These are phyloP conservation scores for Blastocystis sp. DNA, from an alignment of 352 stramenopile genomes.

Conservation along the genomic window DNA sequence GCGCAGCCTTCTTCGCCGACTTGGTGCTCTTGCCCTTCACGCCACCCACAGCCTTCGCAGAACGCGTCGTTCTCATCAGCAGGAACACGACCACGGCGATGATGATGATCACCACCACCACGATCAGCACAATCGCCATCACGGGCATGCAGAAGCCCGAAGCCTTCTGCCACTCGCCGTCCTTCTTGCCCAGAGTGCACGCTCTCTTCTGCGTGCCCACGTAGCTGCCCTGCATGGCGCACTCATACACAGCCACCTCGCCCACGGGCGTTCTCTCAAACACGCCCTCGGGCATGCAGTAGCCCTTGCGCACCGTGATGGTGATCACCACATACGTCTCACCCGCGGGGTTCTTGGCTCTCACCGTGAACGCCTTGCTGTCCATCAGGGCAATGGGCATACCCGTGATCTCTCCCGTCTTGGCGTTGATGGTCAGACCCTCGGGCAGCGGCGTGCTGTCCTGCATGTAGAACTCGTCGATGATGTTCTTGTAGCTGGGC, in stretches of 20 bases:
- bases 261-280: background rate
- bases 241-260: background rate
- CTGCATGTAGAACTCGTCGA: constrained; percentile 18
- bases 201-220: background rate
- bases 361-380: background rate
- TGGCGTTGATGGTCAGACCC: background rate
- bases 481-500: constrained; percentile 7
- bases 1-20: background rate
- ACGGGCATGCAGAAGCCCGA: constrained; percentile 15
- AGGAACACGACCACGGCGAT: background rate
- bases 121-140: background rate
- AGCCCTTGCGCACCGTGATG: background rate
- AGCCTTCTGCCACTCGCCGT: constrained; percentile 21
- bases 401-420: constrained; percentile 6
- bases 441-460: background rate
- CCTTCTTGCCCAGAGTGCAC: constrained; percentile 20
- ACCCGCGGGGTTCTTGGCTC: background rate
- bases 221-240: constrained; percentile 1
- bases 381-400: background rate
- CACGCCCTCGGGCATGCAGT: background rate
- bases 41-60: background rate
- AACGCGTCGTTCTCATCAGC: background rate
- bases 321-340: background rate
- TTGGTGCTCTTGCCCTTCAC: background rate
- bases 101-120: constrained; percentile 6